Conservation (phyloP, 2,329 filamentous ascomycete genomes). For the Fusarium gaditjirri region DNA sequence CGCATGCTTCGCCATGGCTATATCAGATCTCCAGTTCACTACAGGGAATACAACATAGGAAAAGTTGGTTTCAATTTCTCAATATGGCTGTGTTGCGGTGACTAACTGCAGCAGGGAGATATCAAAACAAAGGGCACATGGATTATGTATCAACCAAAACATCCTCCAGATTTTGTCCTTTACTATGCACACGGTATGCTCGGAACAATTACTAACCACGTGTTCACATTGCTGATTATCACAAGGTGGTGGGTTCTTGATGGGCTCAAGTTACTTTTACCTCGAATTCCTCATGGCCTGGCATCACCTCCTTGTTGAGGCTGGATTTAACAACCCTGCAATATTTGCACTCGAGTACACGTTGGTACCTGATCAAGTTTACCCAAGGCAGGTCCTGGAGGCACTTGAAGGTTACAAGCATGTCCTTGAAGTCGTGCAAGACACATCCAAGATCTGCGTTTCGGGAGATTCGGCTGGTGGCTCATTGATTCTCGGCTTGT, state of each 20-base stretch:
- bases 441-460: slow-evolving; percentile 73
- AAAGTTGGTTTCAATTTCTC: slow-evolving; percentile 39
- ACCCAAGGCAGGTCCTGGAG: slow-evolving; percentile 79
- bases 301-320: slow-evolving; percentile 70
- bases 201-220: background rate
- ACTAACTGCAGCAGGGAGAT: slow-evolving; percentile 45
- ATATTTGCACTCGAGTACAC: slow-evolving; percentile 85
- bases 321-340: slow-evolving; percentile 78
- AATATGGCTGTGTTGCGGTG: background rate
- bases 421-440: slow-evolving; percentile 67
- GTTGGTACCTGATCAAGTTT: slow-evolving; percentile 77
- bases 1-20: slow-evolving; percentile 80
- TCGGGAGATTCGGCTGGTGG: slow-evolving; percentile 84
- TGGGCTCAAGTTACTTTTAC: slow-evolving; percentile 87
- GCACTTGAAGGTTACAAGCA: slow-evolving; percentile 77
- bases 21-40: slow-evolving; percentile 69
- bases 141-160: slow-evolving; percentile 70
- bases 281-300: slow-evolving; percentile 83
- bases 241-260: slow-evolving; percentile 80
- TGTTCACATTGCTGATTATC: slow-evolving; percentile 8
- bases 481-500: slow-evolving; percentile 76
- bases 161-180: slow-evolving; percentile 78
- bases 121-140: slow-evolving; percentile 72
- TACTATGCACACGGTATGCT: slow-evolving; percentile 81
- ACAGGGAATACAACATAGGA: slow-evolving; percentile 61